Evolutionary conservation across 306 rosid species (phyloP).

Genomic region (Arachis hypogaea): DNA sequence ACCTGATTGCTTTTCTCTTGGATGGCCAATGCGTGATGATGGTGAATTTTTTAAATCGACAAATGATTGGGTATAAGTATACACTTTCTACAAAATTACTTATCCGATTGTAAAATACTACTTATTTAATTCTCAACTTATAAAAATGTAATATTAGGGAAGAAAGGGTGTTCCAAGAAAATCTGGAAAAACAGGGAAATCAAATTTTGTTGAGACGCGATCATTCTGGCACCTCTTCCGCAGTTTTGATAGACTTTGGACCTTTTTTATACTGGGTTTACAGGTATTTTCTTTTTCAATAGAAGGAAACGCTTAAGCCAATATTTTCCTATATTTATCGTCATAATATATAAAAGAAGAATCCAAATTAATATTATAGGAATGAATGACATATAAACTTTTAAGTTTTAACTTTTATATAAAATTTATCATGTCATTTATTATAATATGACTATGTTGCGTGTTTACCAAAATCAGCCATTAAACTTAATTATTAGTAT

Average conservation of each 20-base stretch:
- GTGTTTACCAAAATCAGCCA: too few relatives aligned
- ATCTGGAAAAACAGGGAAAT: constrained; percentile 73
- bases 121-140: constrained; percentile 15
- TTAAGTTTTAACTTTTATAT: too few relatives aligned
- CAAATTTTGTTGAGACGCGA: constrained; percentile 84
- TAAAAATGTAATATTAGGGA: constrained; percentile 56
- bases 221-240: constrained; percentile 93
- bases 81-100: constrained; percentile 32
- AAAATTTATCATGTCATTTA: too few relatives aligned
- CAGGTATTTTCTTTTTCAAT: constrained; percentile 67
- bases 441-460: too few relatives aligned
- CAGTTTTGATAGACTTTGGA: constrained; percentile 96
- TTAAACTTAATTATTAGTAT: too few relatives aligned
- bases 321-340: constrained; percentile 14
- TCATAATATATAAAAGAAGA: too few relatives aligned
- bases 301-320: constrained; percentile 24
- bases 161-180: constrained; percentile 58
- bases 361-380: too few relatives aligned
- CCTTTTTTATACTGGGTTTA: constrained; percentile 79
- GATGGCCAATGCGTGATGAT: constrained; percentile 99
- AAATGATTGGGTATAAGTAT: constrained; percentile 61
- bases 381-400: too few relatives aligned
- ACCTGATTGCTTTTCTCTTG: constrained; percentile 91
- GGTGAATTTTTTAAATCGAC: constrained; percentile 90
- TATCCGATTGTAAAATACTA: constrained; percentile 21